Conservation (phyloP, 2,329 filamentous ascomycete genomes). For the Monosporascus ibericus region DNA sequence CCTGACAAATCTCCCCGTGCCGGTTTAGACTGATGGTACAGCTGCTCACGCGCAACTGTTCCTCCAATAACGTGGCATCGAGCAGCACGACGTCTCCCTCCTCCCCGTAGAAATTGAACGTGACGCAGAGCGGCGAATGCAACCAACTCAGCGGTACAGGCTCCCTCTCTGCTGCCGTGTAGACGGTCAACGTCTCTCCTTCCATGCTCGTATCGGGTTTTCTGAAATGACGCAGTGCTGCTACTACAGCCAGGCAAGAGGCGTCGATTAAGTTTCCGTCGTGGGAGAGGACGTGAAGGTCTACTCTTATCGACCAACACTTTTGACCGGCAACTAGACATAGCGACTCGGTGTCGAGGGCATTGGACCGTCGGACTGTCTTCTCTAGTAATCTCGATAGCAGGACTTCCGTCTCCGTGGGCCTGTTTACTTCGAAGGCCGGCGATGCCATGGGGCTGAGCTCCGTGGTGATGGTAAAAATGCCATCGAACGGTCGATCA, state of each 20-base stretch:
- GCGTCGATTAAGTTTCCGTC: slow-evolving; percentile 88
- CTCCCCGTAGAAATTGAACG: slow-evolving; percentile 76
- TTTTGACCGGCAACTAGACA: slow-evolving; percentile 88
- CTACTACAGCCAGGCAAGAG: slow-evolving; percentile 79
- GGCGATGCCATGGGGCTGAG: slow-evolving; percentile 89
- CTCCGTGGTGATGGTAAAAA: slow-evolving; percentile 89
- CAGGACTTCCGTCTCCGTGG: slow-evolving; percentile 77
- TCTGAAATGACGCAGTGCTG: slow-evolving; percentile 84
- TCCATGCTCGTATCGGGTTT: slow-evolving; percentile 84
- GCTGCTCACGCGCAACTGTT: slow-evolving; percentile 67
- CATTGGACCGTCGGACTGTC: slow-evolving; percentile 84
- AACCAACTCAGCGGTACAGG: slow-evolving; percentile 86
- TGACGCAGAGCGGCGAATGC: slow-evolving; percentile 86
- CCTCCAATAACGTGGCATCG: slow-evolving; percentile 69
- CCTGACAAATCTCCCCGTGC: slow-evolving; percentile 84
- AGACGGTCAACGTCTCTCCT: slow-evolving; percentile 78
- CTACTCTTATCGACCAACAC: slow-evolving; percentile 85
- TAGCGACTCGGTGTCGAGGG: slow-evolving; percentile 90
- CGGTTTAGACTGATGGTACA: slow-evolving; percentile 81
- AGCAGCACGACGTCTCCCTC: slow-evolving; percentile 64
- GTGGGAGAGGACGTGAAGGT: slow-evolving; percentile 85
- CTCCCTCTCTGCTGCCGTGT: slow-evolving; percentile 77
- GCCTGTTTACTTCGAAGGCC: slow-evolving; percentile 78
- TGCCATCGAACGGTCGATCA: slow-evolving; percentile 89
- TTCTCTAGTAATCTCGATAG: slow-evolving; percentile 89